Evolutionary conservation across 495 filamentous ascomycete species (phyloP).

Genomic region (Lasiosphaeria miniovina): DNA sequence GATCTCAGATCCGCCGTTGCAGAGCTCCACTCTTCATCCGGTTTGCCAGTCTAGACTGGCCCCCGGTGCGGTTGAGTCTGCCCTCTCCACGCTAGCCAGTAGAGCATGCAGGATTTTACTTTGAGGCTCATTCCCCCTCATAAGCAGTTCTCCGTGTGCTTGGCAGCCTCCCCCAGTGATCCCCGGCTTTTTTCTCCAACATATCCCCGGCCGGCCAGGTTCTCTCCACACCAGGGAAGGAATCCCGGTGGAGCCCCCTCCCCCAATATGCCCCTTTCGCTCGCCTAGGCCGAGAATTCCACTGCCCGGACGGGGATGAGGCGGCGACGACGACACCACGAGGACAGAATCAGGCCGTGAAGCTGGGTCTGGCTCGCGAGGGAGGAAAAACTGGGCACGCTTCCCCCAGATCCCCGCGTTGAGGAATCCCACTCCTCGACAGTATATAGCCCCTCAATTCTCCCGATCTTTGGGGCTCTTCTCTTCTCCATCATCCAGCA

Average conservation of each 20-base stretch:
- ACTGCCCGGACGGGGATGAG: neutral
- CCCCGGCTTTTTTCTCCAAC: neutral
- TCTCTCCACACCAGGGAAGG: neutral
- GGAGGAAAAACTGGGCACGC: neutral
- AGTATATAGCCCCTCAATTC: slow-evolving; percentile 4
- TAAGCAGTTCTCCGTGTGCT: neutral
- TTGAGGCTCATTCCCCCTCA: neutral
- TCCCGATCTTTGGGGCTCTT: slow-evolving; percentile 1
- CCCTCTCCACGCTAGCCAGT: too few species aligned
- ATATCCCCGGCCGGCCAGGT: neutral
- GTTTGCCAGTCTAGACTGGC: too few species aligned
- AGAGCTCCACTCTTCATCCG: too few species aligned
- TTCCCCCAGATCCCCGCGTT: slow-evolving; percentile 11
- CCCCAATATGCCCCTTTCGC: neutral
- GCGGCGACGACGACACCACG: neutral
- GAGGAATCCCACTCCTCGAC: neutral
- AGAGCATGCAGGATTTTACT: neutral
- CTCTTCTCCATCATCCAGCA: slow-evolving; percentile 1
- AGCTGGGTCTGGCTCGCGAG: neutral
- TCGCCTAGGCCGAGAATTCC: neutral
- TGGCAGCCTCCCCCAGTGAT: neutral
- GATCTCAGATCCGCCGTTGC: too few species aligned
- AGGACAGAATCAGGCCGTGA: slow-evolving; percentile 2
- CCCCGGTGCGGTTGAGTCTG: too few species aligned
- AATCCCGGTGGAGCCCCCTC: neutral